Percentiles rank a stretch among this genome's conserved stretches.
Conservation (phyloP, 352 stramenopile species). For the Phytophthora pinifolia region DNA sequence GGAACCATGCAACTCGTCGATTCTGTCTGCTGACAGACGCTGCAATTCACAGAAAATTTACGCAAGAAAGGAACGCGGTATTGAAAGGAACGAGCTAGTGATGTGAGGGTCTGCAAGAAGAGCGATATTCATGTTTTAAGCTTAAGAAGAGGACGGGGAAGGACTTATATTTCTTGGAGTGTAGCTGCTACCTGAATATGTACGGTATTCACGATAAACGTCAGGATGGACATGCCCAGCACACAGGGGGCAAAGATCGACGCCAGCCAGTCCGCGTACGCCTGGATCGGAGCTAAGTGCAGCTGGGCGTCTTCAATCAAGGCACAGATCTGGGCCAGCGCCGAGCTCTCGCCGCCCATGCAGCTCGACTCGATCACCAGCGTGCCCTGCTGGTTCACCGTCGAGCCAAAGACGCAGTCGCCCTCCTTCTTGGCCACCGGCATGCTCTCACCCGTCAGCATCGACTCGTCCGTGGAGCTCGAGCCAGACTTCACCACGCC, state of each 20-base stretch:
- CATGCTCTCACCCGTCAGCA: slow-evolving; percentile 89
- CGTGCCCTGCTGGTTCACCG: slow-evolving; percentile 82
- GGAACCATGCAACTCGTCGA: no score
- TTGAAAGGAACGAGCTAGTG: no score
- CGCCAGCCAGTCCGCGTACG: slow-evolving; percentile 61
- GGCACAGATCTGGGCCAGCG: slow-evolving; percentile 74
- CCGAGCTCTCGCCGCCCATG: slow-evolving; percentile 65
- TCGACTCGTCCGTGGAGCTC: slow-evolving; percentile 77
- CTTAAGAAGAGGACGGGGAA: no score
- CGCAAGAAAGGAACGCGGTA: no score
- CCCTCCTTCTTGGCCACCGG: slow-evolving; percentile 77
- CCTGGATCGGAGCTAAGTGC: slow-evolving; percentile 88
- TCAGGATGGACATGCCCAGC: slow-evolving; percentile 18
- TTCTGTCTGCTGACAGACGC: no score
- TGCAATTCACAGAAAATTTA: no score
- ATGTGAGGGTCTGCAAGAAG: no score
- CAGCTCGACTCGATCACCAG: slow-evolving; percentile 85
- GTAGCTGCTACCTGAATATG: no score
- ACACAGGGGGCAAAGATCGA: slow-evolving; percentile 36
- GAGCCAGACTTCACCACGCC: slow-evolving; percentile 73
- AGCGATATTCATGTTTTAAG: no score
- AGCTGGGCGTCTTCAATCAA: slow-evolving; percentile 89
- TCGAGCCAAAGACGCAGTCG: slow-evolving; percentile 86
- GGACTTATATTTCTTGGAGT: no score
- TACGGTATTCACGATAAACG: slow-evolving; percentile 13